phyloP scores from a whole-genome alignment of 2,329 filamentous ascomycete genomes.

The Aspergillus ochraceoroseus region DNA sequence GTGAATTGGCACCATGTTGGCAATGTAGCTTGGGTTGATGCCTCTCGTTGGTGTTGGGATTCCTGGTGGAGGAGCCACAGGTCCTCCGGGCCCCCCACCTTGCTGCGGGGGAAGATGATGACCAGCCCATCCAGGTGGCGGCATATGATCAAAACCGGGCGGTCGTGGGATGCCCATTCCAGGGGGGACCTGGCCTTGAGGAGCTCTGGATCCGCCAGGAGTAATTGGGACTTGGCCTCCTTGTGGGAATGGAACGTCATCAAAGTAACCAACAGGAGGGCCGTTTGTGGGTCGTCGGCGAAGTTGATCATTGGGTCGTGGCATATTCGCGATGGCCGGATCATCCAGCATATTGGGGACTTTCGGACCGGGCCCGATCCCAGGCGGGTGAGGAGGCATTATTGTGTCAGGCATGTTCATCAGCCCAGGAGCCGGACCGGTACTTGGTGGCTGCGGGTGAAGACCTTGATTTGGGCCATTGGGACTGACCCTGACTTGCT shows the following conservation, averaged over 20 bases:
- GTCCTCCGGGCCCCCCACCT: slow-evolving; percentile 29
- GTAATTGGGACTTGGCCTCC: slow-evolving; percentile 34
- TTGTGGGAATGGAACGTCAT: slow-evolving; percentile 39
- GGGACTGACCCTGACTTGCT: slow-evolving; percentile 46
- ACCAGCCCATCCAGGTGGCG: slow-evolving; percentile 39
- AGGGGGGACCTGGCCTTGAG: slow-evolving; percentile 33
- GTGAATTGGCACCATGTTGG: slow-evolving; percentile 36
- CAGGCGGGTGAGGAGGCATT: slow-evolving; percentile 33
- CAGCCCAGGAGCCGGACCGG: slow-evolving; percentile 32
- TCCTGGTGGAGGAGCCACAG: slow-evolving; percentile 38
- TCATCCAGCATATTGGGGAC: slow-evolving; percentile 41
- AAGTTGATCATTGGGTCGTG: slow-evolving; percentile 38
- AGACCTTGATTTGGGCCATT: slow-evolving; percentile 24
- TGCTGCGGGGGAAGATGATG: slow-evolving; percentile 36
- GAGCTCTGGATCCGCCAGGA: slow-evolving; percentile 32
- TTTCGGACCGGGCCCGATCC: slow-evolving; percentile 34
- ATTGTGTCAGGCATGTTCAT: slow-evolving; percentile 37
- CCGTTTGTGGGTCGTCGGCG: slow-evolving; percentile 39
- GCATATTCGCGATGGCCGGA: slow-evolving; percentile 42
- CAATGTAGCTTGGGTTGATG: slow-evolving; percentile 37
- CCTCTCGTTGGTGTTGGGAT: slow-evolving; percentile 37
- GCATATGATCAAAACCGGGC: slow-evolving; percentile 43
- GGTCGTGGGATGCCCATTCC: slow-evolving; percentile 42
- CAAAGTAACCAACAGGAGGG: slow-evolving; percentile 39
- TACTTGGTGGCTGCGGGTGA: slow-evolving; percentile 28